phyloP scores from a whole-genome alignment of 768 basidiomycete genomes.

The Mycena galericulata region DNA sequence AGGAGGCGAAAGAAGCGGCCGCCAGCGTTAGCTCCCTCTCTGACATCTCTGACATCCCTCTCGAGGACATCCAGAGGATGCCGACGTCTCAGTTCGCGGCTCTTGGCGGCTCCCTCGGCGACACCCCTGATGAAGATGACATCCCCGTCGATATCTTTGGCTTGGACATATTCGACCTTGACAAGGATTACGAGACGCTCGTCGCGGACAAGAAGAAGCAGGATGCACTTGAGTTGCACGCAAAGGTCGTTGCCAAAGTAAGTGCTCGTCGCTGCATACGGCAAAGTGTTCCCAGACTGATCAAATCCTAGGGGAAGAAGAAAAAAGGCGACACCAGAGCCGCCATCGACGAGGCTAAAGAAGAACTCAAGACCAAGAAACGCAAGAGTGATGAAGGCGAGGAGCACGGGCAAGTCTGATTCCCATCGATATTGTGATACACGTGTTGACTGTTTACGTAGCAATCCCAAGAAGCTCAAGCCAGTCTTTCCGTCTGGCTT shows the following conservation, averaged over 20 bases:
- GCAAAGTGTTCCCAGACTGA: not conserved
- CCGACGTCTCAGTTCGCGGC: not conserved
- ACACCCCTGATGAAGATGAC: not conserved
- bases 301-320: not conserved
- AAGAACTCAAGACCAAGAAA: not conserved
- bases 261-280: not conserved
- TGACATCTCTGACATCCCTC: not conserved
- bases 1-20: not conserved
- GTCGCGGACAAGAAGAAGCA: not conserved
- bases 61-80: not conserved
- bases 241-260: not conserved
- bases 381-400: not conserved
- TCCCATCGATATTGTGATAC: not conserved
- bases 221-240: not conserved
- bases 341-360: conserved; percentile 2
- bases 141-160: not conserved
- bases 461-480: not conserved
- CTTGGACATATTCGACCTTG: not conserved
- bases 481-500: not conserved
- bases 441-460: not conserved
- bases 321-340: conserved; percentile 5
- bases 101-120: not conserved
- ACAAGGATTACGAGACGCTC: conserved; percentile 5
- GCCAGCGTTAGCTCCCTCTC: no score
- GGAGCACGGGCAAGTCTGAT: not conserved